Conservation (phyloP, 495 filamentous ascomycete species). For the Aspergillus leporis region DNA sequence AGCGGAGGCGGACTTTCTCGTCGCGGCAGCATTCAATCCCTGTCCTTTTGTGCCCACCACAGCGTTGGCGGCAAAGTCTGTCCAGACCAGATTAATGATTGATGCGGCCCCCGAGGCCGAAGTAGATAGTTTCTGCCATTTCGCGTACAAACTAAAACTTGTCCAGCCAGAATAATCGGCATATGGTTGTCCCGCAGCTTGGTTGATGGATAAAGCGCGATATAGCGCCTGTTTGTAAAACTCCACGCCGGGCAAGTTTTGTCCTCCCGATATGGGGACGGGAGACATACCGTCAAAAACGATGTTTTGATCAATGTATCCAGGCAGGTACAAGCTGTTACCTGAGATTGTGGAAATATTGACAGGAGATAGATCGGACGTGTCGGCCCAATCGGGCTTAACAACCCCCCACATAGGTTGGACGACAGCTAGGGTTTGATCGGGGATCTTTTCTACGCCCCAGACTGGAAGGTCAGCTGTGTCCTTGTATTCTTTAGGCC, state of each 20-base stretch:
- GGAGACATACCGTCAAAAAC: background rate
- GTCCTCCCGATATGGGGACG: background rate
- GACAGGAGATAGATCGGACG: background rate
- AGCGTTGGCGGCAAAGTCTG: slow-evolving; percentile 37
- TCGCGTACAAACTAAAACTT: slow-evolving; percentile 3
- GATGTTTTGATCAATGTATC: slow-evolving; percentile 1
- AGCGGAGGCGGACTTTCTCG: too few relatives aligned
- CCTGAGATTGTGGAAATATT: slow-evolving; percentile 3
- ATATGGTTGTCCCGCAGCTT: background rate
- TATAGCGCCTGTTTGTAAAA: slow-evolving; percentile 17
- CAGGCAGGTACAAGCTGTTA: slow-evolving; percentile 8
- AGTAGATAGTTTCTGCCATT: slow-evolving; percentile 15
- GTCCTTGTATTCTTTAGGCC: slow-evolving; percentile 12
- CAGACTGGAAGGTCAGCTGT: slow-evolving; percentile 8
- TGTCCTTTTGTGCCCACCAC: slow-evolving; percentile 34
- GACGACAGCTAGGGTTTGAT: background rate
- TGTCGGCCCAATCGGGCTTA: background rate
- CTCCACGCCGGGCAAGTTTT: slow-evolving; percentile 23
- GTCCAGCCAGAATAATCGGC: slow-evolving; percentile 12
- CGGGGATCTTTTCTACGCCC: slow-evolving; percentile 28
- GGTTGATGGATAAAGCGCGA: slow-evolving; percentile 15
- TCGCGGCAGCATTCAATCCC: slow-evolving; percentile 7
- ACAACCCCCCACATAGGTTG: slow-evolving; percentile 12
- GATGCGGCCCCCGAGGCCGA: slow-evolving; percentile 8
- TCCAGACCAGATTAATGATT: slow-evolving; percentile 45